These are phyloP conservation scores for Beta vulgaris DNA, from an alignment of 148 eudicot species.

Conservation along the genomic window DNA sequence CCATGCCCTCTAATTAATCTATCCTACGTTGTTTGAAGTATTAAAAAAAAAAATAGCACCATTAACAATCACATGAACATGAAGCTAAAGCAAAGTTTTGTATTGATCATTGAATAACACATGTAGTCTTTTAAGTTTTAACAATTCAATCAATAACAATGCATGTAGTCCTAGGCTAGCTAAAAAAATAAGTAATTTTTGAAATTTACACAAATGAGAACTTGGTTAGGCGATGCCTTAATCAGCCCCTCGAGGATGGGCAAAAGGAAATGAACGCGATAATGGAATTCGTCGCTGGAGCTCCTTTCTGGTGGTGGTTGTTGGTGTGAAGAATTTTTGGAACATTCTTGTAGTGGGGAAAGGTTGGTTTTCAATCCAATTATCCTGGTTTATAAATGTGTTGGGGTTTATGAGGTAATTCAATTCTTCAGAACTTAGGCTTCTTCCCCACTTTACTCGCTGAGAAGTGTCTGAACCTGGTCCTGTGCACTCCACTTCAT, in stretches of 20 bases:
- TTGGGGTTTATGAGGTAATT: constrained; percentile 11
- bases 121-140: too few species aligned
- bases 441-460: constrained; percentile 31
- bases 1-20: too few species aligned
- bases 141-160: neutral
- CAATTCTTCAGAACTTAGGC: constrained; percentile 3
- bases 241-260: neutral
- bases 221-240: neutral
- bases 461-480: constrained; percentile 22
- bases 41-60: neutral
- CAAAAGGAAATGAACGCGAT: constrained; percentile 2
- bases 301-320: neutral
- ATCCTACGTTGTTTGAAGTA: too few species aligned
- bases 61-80: too few species aligned
- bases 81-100: too few species aligned
- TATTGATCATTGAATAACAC: too few species aligned
- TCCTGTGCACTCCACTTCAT: constrained; percentile 28
- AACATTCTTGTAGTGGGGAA: neutral
- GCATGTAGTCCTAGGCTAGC: neutral
- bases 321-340: neutral
- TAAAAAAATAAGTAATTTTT: neutral
- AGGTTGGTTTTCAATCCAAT: constrained; percentile 25
- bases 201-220: neutral
- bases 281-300: neutral
- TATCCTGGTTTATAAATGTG: constrained; percentile 24